phyloP scores from a whole-genome alignment of 176 grass and related monocot genomes.

The Avena atlantica region DNA sequence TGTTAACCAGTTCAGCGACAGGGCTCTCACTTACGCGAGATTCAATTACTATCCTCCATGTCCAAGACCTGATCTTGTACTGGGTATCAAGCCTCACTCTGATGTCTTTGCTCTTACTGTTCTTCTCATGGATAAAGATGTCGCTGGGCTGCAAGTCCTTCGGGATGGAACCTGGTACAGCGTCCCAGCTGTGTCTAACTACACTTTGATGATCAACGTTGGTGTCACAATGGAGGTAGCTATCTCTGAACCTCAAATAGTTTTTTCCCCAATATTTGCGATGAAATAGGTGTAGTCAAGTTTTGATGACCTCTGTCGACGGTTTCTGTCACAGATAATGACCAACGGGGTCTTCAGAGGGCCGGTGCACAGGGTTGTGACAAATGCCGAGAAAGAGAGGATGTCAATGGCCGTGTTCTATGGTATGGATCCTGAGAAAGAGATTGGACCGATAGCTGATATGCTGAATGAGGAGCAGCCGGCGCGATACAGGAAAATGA shows the following conservation, averaged over 20 bases:
- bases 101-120: constrained; percentile 55
- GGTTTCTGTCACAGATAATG: constrained; percentile 40
- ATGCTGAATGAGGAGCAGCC: neutral
- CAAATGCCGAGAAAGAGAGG: constrained; percentile 40
- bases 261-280: neutral
- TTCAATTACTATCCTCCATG: constrained; percentile 66
- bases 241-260: neutral
- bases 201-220: constrained; percentile 52
- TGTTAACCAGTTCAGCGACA: constrained; percentile 32
- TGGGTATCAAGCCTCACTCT: constrained; percentile 63
- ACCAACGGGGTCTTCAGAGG: constrained; percentile 54
- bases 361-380: constrained; percentile 56
- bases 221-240: constrained; percentile 58
- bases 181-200: neutral
- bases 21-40: constrained; percentile 28
- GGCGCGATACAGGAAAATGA: constrained; percentile 15
- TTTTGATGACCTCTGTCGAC: neutral
- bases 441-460: constrained; percentile 9
- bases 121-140: constrained; percentile 54
- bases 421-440: constrained; percentile 17
- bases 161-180: constrained; percentile 55
- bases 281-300: neutral
- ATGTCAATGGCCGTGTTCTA: constrained; percentile 8
- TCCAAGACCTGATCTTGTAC: constrained; percentile 54
- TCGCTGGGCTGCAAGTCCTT: constrained; percentile 57